These are phyloP conservation scores for Penicillium daleae DNA, from an alignment of 495 filamentous ascomycete genomes.

Conservation along the genomic window DNA sequence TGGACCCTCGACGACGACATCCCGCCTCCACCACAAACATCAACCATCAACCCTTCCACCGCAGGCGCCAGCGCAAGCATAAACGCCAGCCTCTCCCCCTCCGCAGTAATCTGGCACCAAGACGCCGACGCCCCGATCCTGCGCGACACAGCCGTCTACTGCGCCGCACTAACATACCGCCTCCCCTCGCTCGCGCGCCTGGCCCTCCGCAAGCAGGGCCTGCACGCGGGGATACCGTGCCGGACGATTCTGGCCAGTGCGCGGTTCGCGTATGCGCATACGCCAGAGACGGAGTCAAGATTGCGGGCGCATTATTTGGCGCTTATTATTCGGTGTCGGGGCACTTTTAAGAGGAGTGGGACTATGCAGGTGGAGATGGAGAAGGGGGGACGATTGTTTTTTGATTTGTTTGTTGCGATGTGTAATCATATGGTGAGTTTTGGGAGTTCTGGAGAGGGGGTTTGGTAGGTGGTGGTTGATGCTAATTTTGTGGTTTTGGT, in stretches of 20 bases:
- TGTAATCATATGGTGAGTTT: constrained; percentile 78
- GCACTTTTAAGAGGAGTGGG: constrained; percentile 88
- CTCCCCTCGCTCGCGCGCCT: constrained; percentile 82
- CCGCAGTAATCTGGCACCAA: constrained; percentile 72
- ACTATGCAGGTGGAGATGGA: constrained; percentile 98
- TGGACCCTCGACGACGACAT: constrained; percentile 71
- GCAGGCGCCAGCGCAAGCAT: constrained; percentile 1
- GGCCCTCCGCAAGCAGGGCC: constrained; percentile 82
- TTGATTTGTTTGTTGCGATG: constrained; percentile 91
- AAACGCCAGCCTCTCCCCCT: constrained; percentile 37
- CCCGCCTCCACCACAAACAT: constrained; percentile 27
- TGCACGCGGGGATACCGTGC: constrained; percentile 79
- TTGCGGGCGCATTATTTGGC: constrained; percentile 90
- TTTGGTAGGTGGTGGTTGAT: constrained; percentile 1
- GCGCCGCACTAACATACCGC: constrained; percentile 79
- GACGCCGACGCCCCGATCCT: constrained; percentile 69
- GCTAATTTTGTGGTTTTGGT: constrained; percentile 4
- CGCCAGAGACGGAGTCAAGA: constrained; percentile 84
- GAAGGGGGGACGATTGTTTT: constrained; percentile 82
- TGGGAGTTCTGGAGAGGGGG: neutral
- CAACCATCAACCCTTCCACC: neutral
- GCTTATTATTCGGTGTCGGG: constrained; percentile 81
- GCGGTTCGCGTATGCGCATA: constrained; percentile 85
- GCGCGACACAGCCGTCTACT: constrained; percentile 91
- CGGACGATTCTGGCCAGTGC: constrained; percentile 82